Evolutionary conservation across 768 basidiomycete genomes (phyloP), one percentile per base, ranked within the genome.

Genomic region (Panus rudis): DNA sequence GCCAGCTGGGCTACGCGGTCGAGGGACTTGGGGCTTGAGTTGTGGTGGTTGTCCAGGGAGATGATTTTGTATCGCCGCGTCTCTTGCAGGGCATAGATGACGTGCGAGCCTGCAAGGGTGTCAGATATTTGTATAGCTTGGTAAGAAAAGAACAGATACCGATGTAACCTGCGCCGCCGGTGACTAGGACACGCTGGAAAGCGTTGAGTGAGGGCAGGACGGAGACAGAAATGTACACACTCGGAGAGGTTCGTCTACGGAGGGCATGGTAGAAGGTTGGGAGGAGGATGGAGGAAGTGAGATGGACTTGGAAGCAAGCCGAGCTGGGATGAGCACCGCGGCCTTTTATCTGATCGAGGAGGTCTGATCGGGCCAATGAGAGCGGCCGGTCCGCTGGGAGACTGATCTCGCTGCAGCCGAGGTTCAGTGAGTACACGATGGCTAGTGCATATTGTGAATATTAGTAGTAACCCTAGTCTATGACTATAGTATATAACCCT

Each of bases 21-120:
- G 37, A 96, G 73, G 3, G 91, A 78, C 17, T 70, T 69, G 2
- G 87, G 79, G 52, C 79, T 78, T 3, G 96, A 92, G 61, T 99
- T 99, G 65, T 92, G 81, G 69, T 85, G 72, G 70, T 98, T 98
- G 70, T 99, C 96, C 54, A 98, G 76, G 19, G 92, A 85, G 51
- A 97, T 79, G 54, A 97, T 91, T 60, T 86, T 88, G 75, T 87
- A 99, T 49, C 81, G 72, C 46, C 91, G 79, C 11, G 92, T 90
- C 58, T 88, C 76, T 52, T 96, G 81, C 30, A 96, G 70, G 37
- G 78, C 71, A 47, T 85, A 89, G 51, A 97, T 81, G 60, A 97
- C 84, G 66, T 99, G 96, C 21, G 93, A 94, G 58, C 92, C 94
- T 92, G 58, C 25, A 22, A 44, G 23, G 24, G 16, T 10, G 8